phyloP scores from a whole-genome alignment of 495 filamentous ascomycete genomes.

The Durotheca rogersii region DNA sequence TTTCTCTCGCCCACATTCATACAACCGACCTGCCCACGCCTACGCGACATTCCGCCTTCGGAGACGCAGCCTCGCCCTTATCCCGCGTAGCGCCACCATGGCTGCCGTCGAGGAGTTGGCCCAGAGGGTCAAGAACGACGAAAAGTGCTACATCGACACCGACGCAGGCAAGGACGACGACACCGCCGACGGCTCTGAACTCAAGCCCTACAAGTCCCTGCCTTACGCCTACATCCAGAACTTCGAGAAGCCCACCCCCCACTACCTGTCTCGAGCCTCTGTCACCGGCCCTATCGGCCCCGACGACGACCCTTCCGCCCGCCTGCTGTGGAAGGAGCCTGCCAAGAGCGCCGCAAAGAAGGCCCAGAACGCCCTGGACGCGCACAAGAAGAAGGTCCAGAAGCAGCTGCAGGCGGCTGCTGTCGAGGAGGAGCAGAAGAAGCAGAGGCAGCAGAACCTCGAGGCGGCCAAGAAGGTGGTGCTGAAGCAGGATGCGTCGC shows the following conservation, averaged over 20 bases:
- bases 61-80: conserved; percentile 6
- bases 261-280: conserved; percentile 70
- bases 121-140: conserved; percentile 47
- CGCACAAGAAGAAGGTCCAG: conserved; percentile 73
- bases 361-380: conserved; percentile 67
- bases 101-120: conserved; percentile 43
- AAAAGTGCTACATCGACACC: conserved; percentile 75
- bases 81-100: conserved; percentile 31
- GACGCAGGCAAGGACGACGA: conserved; percentile 70
- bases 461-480: conserved; percentile 85
- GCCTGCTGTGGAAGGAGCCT: conserved; percentile 73
- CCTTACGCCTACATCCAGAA: conserved; percentile 74
- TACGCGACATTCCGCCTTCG: conserved; percentile 4
- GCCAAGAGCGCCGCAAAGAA: conserved; percentile 85
- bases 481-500: conserved; percentile 74
- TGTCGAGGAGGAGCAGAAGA: conserved; percentile 70
- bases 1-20: neutral
- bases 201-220: conserved; percentile 77
- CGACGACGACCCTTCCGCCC: conserved; percentile 54
- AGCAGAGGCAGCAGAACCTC: conserved; percentile 60
- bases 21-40: neutral
- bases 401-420: conserved; percentile 68
- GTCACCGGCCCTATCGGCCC: conserved; percentile 63
- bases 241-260: conserved; percentile 54
- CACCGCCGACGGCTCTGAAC: conserved; percentile 64